phyloP scores from a whole-genome alignment of 2,329 filamentous ascomycete species.

The Fusarium palustre region DNA sequence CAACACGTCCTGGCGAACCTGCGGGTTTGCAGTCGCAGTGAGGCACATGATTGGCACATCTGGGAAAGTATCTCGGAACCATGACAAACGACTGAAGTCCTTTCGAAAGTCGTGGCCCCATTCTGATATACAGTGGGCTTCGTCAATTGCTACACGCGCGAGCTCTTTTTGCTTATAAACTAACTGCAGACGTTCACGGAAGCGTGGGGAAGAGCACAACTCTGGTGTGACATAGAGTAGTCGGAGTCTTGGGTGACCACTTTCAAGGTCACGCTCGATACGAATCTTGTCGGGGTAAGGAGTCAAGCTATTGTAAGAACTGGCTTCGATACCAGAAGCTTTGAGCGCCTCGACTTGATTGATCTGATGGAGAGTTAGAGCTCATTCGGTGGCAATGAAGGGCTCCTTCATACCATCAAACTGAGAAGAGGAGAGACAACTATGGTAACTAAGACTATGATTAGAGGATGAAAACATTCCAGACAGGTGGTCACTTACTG shows the following conservation, averaged over 20 bases:
- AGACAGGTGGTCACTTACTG: slow-evolving; percentile 66
- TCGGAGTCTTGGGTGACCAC: slow-evolving; percentile 84
- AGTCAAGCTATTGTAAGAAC: slow-evolving; percentile 88
- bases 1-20: slow-evolving; percentile 86
- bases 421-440: slow-evolving; percentile 90
- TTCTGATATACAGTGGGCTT: slow-evolving; percentile 97
- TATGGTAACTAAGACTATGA: slow-evolving; percentile 74
- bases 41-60: slow-evolving; percentile 91
- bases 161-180: slow-evolving; percentile 86
- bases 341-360: slow-evolving; percentile 90
- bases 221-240: slow-evolving; percentile 96
- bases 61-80: slow-evolving; percentile 85
- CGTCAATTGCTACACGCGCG: slow-evolving; percentile 89
- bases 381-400: not conserved
- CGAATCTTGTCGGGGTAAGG: slow-evolving; percentile 70
- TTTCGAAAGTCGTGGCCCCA: slow-evolving; percentile 98
- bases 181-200: slow-evolving; percentile 78
- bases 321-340: slow-evolving; percentile 79
- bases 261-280: slow-evolving; percentile 85
- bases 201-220: slow-evolving; percentile 80
- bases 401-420: slow-evolving; percentile 74
- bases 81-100: slow-evolving; percentile 86
- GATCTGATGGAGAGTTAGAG: slow-evolving; percentile 65
- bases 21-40: slow-evolving; percentile 88
- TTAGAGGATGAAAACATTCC: slow-evolving; percentile 24